A percentile compares a stretch with the other conserved stretches of the same genome.
phyloP scores from a whole-genome alignment of 2,329 filamentous ascomycete genomes.

The Aspergillus udagawae region DNA sequence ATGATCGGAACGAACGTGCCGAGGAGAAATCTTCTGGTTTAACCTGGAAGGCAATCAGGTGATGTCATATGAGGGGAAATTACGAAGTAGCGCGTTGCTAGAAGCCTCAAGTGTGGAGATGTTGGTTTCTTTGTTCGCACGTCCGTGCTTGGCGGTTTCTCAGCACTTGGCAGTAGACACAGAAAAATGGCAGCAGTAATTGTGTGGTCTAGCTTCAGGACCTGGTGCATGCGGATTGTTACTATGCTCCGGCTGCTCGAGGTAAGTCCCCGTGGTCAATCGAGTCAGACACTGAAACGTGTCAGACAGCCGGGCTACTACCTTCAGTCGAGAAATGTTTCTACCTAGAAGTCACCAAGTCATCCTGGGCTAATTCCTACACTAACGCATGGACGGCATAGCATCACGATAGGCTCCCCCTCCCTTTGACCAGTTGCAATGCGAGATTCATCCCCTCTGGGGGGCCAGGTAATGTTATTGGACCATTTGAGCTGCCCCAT shows the following conservation, averaged over 20 bases:
- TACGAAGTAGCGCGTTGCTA: background rate
- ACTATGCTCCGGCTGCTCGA: background rate
- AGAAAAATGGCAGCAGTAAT: background rate
- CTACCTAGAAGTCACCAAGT: background rate
- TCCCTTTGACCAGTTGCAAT: background rate
- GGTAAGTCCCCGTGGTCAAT: background rate
- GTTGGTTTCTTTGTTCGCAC: background rate
- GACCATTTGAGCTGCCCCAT: slow-evolving; percentile 3
- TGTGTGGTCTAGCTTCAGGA: background rate
- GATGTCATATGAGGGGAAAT: background rate
- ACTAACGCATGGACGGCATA: background rate
- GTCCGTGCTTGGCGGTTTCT: no score
- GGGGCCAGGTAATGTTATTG: background rate
- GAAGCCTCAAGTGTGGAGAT: background rate
- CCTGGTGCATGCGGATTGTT: no score
- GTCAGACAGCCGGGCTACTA: background rate
- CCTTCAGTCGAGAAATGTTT: background rate
- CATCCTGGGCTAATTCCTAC: background rate
- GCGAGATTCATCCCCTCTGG: background rate
- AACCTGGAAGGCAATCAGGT: background rate
- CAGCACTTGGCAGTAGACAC: no score
- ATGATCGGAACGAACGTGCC: background rate
- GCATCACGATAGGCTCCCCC: background rate
- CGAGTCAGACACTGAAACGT: background rate
- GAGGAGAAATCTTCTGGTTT: background rate